Evolutionary conservation across 495 filamentous ascomycete species (phyloP), one percentile per base, ranked within the genome.

Genomic region (Aspergillus hancockii): DNA sequence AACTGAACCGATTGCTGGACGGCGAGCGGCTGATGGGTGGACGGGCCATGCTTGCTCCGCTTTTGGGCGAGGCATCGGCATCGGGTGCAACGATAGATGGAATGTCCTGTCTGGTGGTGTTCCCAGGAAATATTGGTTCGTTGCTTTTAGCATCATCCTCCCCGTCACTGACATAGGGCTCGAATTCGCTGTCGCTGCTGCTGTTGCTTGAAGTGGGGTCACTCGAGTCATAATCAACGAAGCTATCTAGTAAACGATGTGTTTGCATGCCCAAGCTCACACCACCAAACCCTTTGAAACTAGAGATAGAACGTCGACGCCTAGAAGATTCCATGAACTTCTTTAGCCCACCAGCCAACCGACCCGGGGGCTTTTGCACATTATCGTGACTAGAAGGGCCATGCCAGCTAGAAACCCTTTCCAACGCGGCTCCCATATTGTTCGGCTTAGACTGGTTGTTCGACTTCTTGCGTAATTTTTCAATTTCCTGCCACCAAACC

Each of bases 401-500:
- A 31, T 84, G 83, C 83, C 85, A 85, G 49, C 70, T 77, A 2
- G 75, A 54, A 34, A 71, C 38, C 28, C 66, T 61, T 12, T 70
- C 69, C 1, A 75, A 52, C 2, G 68, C 64, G 6, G 62, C 60
- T 18, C 66, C 57, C 22, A 68, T 54, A 14, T 65, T 58, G 54
- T 45, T 54, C 16, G 32, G 36, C 31, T 59, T 53, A 7, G 64
- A 66, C 19, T 57, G 63, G 10, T 52, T 61, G 16, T 64, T 55
- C 4, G 60, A 56, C 13, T 61, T 71, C 31, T 79, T 80, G 49
- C 90, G 80, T 36, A 85, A 73, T 57, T 69, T 78, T 59, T 85
- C 81, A n/a, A 93, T 73, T 40, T 91, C 88, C 58, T 87, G 81
- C 91, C 91, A 95, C 91, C 91, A 95, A 38, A 85, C 86, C 63